Conservation (phyloP, 345 rosid species). For the Pistacia atlantica region DNA sequence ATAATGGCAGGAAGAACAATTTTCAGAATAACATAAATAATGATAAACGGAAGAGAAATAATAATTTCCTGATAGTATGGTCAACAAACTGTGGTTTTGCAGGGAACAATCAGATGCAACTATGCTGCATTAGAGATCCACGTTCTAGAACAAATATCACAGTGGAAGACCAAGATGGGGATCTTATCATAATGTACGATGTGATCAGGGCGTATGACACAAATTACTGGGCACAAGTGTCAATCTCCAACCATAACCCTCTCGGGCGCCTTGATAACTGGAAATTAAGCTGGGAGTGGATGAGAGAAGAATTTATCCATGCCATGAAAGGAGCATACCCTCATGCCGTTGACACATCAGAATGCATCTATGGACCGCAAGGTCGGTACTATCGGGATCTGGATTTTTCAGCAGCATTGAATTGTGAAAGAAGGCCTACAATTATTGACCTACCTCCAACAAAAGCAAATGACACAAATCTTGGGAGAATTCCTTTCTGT, state of each 20-base stretch:
- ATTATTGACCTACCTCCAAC: constrained; percentile 84
- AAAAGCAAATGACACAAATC: constrained; percentile 61
- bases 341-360: constrained; percentile 61
- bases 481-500: constrained; percentile 72
- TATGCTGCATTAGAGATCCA: constrained; percentile 68
- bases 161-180: constrained; percentile 65
- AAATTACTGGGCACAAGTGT: constrained; percentile 72
- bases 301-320: constrained; percentile 69
- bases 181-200: constrained; percentile 90
- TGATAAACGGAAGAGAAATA: too few species aligned
- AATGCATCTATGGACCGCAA: constrained; percentile 78
- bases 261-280: constrained; percentile 95
- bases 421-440: constrained; percentile 79
- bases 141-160: constrained; percentile 54
- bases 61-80: neutral
- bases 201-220: constrained; percentile 69
- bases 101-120: constrained; percentile 60
- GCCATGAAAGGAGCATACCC: constrained; percentile 95
- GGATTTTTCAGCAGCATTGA: constrained; percentile 73
- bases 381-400: constrained; percentile 43
- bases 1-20: too few species aligned
- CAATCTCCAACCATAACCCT: constrained; percentile 81
- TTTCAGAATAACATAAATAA: too few species aligned
- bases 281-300: constrained; percentile 94
- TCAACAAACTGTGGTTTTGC: neutral